phyloP scores from a whole-genome alignment of 208 protist genomes.

The Trypanosoma brucei region DNA sequence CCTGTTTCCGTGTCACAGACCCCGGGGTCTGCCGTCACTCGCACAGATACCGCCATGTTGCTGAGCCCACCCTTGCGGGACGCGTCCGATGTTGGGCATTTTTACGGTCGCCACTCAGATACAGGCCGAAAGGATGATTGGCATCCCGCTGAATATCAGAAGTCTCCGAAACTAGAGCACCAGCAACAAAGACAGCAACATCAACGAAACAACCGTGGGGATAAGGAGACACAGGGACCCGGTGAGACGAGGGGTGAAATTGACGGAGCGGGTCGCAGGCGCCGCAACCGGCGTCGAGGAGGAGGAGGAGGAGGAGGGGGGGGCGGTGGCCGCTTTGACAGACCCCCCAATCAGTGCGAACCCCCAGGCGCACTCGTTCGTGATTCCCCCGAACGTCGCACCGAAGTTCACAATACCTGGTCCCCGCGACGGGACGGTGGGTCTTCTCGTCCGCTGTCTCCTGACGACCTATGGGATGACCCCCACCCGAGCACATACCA shows the following conservation, averaged over 20 bases:
- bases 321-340: constrained; percentile 25
- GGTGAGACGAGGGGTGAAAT: constrained; percentile 10
- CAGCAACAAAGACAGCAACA: constrained; percentile 9
- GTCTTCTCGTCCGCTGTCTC: constrained; percentile 6
- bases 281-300: constrained; percentile 21
- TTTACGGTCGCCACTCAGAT: constrained; percentile 14
- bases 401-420: constrained; percentile 1
- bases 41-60: constrained; percentile 22
- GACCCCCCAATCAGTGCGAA: constrained; percentile 20
- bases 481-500: constrained; percentile 68
- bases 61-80: constrained; percentile 50
- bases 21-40: constrained; percentile 20
- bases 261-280: constrained; percentile 17
- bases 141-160: not conserved
- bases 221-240: constrained; percentile 11
- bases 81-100: constrained; percentile 26
- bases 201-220: constrained; percentile 21
- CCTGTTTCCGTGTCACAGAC: constrained; percentile 74
- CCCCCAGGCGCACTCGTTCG: constrained; percentile 9
- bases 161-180: not conserved
- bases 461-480: constrained; percentile 72
- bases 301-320: constrained; percentile 18
- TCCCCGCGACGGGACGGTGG: constrained; percentile 12
- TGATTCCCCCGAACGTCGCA: constrained; percentile 1
- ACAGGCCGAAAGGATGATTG: constrained; percentile 18